Evolutionary conservation across 176 grass and related monocot genomes (phyloP).

Genomic region (Zea mays): DNA sequence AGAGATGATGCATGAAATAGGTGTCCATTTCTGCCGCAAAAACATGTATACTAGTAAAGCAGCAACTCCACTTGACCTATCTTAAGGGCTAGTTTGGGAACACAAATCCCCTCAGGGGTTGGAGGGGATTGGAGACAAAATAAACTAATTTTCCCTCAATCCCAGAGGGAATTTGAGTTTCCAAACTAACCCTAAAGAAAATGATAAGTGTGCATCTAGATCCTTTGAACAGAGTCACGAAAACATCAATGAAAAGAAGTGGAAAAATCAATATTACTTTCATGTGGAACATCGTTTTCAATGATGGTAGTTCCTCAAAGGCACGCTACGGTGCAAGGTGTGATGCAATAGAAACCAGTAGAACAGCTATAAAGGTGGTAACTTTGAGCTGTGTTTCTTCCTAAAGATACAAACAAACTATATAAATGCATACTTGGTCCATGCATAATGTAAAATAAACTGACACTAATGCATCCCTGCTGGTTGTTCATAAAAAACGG

Average conservation of each 20-base stretch:
- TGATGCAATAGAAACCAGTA: conserved; percentile 28
- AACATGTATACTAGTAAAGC: conserved; percentile 33
- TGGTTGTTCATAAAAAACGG: neutral
- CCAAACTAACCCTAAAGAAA: neutral
- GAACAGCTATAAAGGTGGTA: neutral
- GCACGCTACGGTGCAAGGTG: neutral
- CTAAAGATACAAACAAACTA: conserved; percentile 8
- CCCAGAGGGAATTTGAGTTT: too few species aligned
- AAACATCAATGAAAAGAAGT: conserved; percentile 1
- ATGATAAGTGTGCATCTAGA: neutral
- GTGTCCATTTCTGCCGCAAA: conserved; percentile 41
- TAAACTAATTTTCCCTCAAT: too few species aligned
- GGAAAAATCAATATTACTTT: conserved; percentile 1
- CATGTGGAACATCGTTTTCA: conserved; percentile 11
- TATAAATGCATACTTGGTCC: neutral
- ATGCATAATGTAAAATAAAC: conserved; percentile 18
- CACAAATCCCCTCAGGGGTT: too few species aligned
- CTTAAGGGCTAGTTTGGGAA: too few species aligned
- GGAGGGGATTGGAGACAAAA: too few species aligned
- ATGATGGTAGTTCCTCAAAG: neutral
- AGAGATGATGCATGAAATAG: conserved; percentile 48
- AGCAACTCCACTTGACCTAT: conserved; percentile 2
- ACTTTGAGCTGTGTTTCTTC: conserved; percentile 10
- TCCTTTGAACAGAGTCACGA: neutral
- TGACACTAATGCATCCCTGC: neutral